phyloP scores from a whole-genome alignment of 495 filamentous ascomycete species.

The Echria macrotheca region DNA sequence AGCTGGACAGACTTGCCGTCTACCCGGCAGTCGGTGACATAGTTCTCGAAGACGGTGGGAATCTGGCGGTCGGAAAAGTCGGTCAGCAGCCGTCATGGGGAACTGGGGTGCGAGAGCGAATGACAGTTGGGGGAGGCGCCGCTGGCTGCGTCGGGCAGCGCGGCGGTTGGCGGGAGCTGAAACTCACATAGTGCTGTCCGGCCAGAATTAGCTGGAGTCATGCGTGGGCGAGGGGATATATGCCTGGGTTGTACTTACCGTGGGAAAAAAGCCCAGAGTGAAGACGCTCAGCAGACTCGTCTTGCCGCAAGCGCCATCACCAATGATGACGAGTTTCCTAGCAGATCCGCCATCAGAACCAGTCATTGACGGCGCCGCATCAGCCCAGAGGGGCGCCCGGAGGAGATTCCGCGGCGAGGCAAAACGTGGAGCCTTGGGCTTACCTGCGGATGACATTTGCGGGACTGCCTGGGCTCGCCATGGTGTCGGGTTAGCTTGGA shows the following conservation, averaged over 20 bases:
- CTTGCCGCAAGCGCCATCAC: slow-evolving; percentile 97
- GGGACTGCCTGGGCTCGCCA: slow-evolving; percentile 24
- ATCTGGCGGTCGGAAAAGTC: slow-evolving; percentile 52
- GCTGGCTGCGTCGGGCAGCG: slow-evolving; percentile 1
- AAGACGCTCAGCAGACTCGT: slow-evolving; percentile 97
- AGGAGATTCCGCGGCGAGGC: background rate
- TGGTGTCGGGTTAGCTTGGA: slow-evolving; percentile 12
- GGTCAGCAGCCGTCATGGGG: slow-evolving; percentile 5
- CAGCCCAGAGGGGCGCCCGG: no score
- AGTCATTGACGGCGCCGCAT: slow-evolving; percentile 1
- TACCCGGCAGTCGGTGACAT: slow-evolving; percentile 97
- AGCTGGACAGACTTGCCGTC: slow-evolving; percentile 97
- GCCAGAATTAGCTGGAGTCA: background rate
- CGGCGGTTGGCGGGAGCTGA: background rate
- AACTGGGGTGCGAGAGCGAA: background rate
- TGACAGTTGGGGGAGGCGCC: background rate
- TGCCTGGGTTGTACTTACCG: slow-evolving; percentile 54
- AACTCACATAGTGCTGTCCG: slow-evolving; percentile 10
- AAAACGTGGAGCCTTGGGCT: background rate
- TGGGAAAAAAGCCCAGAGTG: slow-evolving; percentile 96
- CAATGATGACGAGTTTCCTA: slow-evolving; percentile 98
- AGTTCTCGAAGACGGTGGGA: slow-evolving; percentile 99
- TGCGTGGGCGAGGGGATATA: background rate
- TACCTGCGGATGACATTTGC: slow-evolving; percentile 33
- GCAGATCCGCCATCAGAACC: slow-evolving; percentile 8